Conservation (phyloP, 805 yeast genomes). For the Barnettozyma botsteinii region DNA sequence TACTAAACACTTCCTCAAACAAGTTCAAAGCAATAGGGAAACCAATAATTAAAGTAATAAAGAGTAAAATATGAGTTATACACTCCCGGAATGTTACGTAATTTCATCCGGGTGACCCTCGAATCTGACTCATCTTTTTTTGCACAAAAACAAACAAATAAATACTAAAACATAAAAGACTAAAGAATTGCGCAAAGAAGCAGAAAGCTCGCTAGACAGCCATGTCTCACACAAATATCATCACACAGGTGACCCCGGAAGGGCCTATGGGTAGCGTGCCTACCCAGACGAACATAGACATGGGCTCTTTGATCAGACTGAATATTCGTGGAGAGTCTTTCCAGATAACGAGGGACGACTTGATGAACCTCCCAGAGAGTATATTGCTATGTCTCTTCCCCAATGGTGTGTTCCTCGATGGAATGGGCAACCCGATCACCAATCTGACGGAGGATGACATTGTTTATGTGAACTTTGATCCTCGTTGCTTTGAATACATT, state of each 20-base stretch:
- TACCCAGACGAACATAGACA: constrained; percentile 27
- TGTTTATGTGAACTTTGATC: constrained; percentile 81
- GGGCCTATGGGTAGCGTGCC: constrained; percentile 8
- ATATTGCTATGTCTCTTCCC: constrained; percentile 83
- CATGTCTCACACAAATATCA: constrained; percentile 35
- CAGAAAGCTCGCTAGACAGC: neutral
- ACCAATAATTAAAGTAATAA: too few relatives aligned
- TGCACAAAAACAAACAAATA: too few relatives aligned
- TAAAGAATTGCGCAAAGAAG: neutral
- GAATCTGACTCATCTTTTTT: neutral
- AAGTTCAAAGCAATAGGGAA: too few relatives aligned
- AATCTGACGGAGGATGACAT: constrained; percentile 75
- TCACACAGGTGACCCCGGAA: constrained; percentile 66
- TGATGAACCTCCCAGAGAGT: constrained; percentile 89
- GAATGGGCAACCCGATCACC: constrained; percentile 68
- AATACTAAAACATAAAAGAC: neutral
- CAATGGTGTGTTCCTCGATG: constrained; percentile 81
- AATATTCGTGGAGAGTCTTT: constrained; percentile 72
- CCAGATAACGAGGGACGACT: constrained; percentile 77
- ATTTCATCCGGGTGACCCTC: neutral
- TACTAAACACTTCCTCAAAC: too few relatives aligned
- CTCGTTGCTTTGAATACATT: constrained; percentile 80
- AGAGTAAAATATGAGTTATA: too few relatives aligned
- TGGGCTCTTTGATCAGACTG: constrained; percentile 66
- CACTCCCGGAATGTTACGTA: neutral